A percentile compares a stretch with the other conserved stretches of the same genome.
Evolutionary conservation across 2,329 filamentous ascomycete genomes (phyloP).

Genomic region (Cryphonectria japonica): DNA sequence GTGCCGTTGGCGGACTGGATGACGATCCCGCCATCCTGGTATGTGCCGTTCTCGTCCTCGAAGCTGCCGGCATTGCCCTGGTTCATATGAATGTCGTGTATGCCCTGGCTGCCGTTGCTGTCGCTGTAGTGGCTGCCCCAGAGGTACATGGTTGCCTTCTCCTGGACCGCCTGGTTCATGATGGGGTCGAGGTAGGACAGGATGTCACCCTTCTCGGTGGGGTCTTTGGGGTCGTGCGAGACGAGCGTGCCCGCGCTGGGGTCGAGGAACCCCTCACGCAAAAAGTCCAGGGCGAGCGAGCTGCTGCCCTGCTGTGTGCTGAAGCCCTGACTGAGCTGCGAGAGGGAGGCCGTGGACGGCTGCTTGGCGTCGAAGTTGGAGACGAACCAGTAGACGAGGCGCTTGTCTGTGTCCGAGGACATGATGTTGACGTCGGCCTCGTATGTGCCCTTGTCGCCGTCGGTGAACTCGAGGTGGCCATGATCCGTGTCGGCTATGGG

Average conservation of each 20-base stretch:
- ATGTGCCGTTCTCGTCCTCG: slow-evolving; percentile 39
- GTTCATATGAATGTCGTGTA: slow-evolving; percentile 48
- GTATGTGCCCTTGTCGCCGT: slow-evolving; percentile 20
- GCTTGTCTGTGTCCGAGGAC: slow-evolving; percentile 33
- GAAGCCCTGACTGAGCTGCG: slow-evolving; percentile 30
- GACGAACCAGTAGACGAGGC: slow-evolving; percentile 54
- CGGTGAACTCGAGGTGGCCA: slow-evolving; percentile 33
- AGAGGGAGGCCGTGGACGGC: slow-evolving; percentile 29
- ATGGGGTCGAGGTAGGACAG: slow-evolving; percentile 41
- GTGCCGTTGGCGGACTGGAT: slow-evolving; percentile 41
- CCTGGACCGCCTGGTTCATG: slow-evolving; percentile 39
- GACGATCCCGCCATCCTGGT: slow-evolving; percentile 42
- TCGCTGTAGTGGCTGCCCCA: slow-evolving; percentile 42
- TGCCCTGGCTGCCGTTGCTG: slow-evolving; percentile 41
- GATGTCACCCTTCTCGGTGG: slow-evolving; percentile 35
- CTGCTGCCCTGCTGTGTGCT: slow-evolving; percentile 21
- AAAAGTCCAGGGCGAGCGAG: slow-evolving; percentile 32
- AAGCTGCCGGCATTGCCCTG: slow-evolving; percentile 31
- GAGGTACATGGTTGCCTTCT: slow-evolving; percentile 43
- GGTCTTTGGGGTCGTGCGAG: slow-evolving; percentile 20
- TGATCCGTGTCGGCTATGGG: slow-evolving; percentile 25
- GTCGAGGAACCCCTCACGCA: slow-evolving; percentile 33
- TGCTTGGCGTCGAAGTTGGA: slow-evolving; percentile 45
- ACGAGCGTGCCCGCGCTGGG: slow-evolving; percentile 30
- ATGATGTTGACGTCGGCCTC: slow-evolving; percentile 35